Percentiles rank a stretch among this genome's conserved stretches.
Conservation (phyloP, 2,329 filamentous ascomycete genomes). For the Fusarium foetens region DNA sequence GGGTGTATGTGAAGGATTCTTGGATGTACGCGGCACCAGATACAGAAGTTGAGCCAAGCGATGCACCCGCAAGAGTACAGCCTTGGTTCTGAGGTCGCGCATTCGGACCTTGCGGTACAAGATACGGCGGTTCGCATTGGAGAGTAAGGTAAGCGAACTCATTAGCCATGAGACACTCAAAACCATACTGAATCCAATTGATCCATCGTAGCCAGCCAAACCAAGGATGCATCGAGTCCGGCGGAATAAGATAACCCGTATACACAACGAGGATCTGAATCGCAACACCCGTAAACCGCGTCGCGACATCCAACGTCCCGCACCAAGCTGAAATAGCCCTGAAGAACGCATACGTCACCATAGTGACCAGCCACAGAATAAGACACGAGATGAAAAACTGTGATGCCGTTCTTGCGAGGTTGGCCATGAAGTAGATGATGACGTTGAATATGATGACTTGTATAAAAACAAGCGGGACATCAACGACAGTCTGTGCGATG, state of each 20-base stretch:
- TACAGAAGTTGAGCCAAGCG: constrained; percentile 59
- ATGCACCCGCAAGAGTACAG: constrained; percentile 62
- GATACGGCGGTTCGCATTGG: constrained; percentile 66
- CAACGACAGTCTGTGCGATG: constrained; percentile 65
- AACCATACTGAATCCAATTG: constrained; percentile 74
- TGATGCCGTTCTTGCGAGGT: constrained; percentile 71
- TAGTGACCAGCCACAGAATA: constrained; percentile 67
- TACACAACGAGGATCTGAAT: constrained; percentile 74
- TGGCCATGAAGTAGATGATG: constrained; percentile 81
- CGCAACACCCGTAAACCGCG: constrained; percentile 65
- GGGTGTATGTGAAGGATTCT: constrained; percentile 64
- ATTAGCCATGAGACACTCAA: constrained; percentile 74
- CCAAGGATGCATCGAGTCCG: constrained; percentile 62
- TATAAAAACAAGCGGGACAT: constrained; percentile 70
- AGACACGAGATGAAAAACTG: constrained; percentile 74
- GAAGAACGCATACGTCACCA: constrained; percentile 68
- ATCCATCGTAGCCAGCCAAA: constrained; percentile 79
- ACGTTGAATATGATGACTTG: constrained; percentile 76
- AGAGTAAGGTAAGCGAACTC: constrained; percentile 68
- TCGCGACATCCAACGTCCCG: constrained; percentile 70
- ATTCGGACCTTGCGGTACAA: constrained; percentile 61
- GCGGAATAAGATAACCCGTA: constrained; percentile 72
- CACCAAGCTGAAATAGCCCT: constrained; percentile 68
- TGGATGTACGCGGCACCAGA: constrained; percentile 66
- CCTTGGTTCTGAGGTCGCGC: constrained; percentile 56